Evolutionary conservation across 805 yeast genomes (phyloP), one percentile per base, ranked within the genome.

Genomic region (Myxozyma kluyveri): DNA sequence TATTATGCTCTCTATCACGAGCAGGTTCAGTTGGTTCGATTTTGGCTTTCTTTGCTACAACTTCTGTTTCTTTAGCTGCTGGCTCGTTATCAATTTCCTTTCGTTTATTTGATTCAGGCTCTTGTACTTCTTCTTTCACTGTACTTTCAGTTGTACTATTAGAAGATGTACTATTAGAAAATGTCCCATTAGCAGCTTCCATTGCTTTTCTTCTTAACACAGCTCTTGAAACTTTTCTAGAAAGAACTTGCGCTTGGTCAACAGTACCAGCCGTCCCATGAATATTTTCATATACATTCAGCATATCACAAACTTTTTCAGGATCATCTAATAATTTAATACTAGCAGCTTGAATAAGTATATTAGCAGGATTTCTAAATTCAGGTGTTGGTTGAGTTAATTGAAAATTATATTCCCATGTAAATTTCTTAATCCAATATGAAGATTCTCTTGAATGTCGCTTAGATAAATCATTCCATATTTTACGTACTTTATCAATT

Each of bases 1-100:
- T 74, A 14, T 74, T 70, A 23, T 76, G 69, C 65, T 87, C 95
- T 9, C 62, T 57, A 36, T 61, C 95, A 5, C 56, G 43, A 2
- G 12, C 46, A 18, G 42, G 50, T 26, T 17, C 50, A 42, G 21
- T 19, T 10, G 10, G 5, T 22, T 52, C 41, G 24, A 27, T 17
- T 37, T 50, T 45, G 19, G 44, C 44, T 24, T 42, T 45, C 24
- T 49, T 53, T n/a, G 48, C 6, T 19, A 18, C 3, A 3, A 4
- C 27, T 18, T 1, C 32, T 18, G 36, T 10, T 22, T 18, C 3
- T 3, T 4, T 22, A 14, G 2, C 32, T 18, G 36, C 21, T n/a
- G 29, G 21, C 12, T 29, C 31, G 10, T 38, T 48, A 3, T 21
- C 32, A n/a, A 24, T 29, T 1, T 23, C 42, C 36, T 45, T 45